phyloP scores from a whole-genome alignment of 208 protist genomes.

The Lotmaria passim region DNA sequence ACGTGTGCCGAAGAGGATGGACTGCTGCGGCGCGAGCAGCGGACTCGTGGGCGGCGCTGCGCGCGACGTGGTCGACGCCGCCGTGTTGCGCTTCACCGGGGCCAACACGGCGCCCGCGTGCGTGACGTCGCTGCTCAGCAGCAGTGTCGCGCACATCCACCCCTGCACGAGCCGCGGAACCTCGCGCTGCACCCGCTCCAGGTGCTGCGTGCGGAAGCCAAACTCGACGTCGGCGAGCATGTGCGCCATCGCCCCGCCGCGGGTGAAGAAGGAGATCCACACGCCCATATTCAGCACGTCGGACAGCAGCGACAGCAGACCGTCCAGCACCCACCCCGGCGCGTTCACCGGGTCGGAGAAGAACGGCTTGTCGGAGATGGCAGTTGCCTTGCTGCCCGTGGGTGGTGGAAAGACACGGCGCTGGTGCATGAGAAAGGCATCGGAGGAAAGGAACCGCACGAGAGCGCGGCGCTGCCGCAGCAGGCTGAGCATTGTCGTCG shows the following conservation, averaged over 20 bases:
- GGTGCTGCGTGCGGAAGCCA: slow-evolving; percentile 69
- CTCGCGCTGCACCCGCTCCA: slow-evolving; percentile 60
- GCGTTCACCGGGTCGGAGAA: slow-evolving; percentile 44
- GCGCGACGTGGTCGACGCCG: slow-evolving; percentile 6
- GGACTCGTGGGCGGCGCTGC: slow-evolving; percentile 5
- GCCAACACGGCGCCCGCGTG: slow-evolving; percentile 41
- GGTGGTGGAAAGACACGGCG: slow-evolving; percentile 41
- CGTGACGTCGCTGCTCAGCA: slow-evolving; percentile 45
- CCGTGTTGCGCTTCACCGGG: background rate
- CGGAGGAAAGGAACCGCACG: slow-evolving; percentile 54
- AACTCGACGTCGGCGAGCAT: slow-evolving; percentile 50
- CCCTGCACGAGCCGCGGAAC: slow-evolving; percentile 69
- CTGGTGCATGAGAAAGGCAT: slow-evolving; percentile 42
- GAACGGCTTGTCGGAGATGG: slow-evolving; percentile 23
- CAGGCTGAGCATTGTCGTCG: slow-evolving; percentile 43
- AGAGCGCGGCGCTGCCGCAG: slow-evolving; percentile 55
- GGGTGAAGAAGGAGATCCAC: slow-evolving; percentile 74
- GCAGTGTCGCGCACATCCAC: slow-evolving; percentile 66
- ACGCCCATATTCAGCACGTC: slow-evolving; percentile 70
- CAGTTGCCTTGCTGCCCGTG: slow-evolving; percentile 3
- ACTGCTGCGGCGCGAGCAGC: slow-evolving; percentile 25
- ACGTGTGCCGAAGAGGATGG: slow-evolving; percentile 21
- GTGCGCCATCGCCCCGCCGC: slow-evolving; percentile 63
- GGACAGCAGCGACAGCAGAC: slow-evolving; percentile 59
- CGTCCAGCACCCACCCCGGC: slow-evolving; percentile 72